Base-by-base conservation (phyloP, 352 stramenopile genomes). In the Phytophthora capsici region DNA sequence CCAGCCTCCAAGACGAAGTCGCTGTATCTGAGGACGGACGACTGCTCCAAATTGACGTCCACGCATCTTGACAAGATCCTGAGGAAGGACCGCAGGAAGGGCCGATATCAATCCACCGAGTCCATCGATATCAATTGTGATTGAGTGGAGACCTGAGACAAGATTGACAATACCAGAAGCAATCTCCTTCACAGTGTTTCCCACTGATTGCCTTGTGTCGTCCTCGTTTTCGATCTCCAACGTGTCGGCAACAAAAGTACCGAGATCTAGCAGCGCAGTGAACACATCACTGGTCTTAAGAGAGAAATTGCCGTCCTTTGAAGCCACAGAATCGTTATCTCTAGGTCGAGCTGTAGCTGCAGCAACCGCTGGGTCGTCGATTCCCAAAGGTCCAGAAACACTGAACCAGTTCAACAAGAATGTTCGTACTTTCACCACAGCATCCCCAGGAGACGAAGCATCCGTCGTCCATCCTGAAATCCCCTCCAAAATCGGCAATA, bases 51-150 rank as follows among this genome's bases (percentile, higher is more conserved):
- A 75, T 49, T 71, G 50, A 26, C 62, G 55, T 12, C 67, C 67
- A 40, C 62, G 67, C 16, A 75, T 38, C 22, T 69, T 60, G 3
- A 75, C 62, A 19, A 75, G 45, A 19, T 71, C 46, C 30, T 72
- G 67, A 1, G 67, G 67, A 36, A 75, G 26, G 1, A 75, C 62
- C 48, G 67, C 32, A 17, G 62, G 56, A 12, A 75, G 41, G 10
- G 61, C 46, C 6, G 51, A 49, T 25, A 38, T 6, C 2, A 26
- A 37, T 6, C 19, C 14, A 16, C 51, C 32, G 22, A 45, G 19
- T 34, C 36, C 56, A 25, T 71, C 56, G 16, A 73, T 60, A n/a
- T 69, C 59, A 17, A 57, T 32, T 6, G 17, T 46, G 40, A 75
- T 64, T 4, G 56, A 59, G 23, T 32, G 46, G 20, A 75, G 61